A percentile compares a stretch with the other conserved stretches of the same genome.
These are phyloP conservation scores for Trichocomaceae sp. DNA, from an alignment of 2,329 filamentous ascomycete genomes.

Conservation along the genomic window DNA sequence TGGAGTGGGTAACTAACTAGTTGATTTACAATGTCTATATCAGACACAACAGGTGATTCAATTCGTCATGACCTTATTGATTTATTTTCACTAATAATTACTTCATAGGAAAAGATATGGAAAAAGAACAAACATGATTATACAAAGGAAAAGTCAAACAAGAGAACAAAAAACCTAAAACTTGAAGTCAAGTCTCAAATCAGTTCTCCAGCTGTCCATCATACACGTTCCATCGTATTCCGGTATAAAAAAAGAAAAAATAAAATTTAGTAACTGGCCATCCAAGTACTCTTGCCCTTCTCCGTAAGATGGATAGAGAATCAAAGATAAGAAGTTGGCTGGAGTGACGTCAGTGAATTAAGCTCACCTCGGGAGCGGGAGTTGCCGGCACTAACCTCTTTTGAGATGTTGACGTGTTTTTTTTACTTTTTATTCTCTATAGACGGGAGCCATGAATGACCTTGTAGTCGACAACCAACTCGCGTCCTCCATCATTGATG, in stretches of 20 bases:
- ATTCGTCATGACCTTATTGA: conserved; percentile 4
- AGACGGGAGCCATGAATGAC: conserved; percentile 64
- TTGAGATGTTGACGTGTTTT: conserved; percentile 1
- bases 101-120: background rate
- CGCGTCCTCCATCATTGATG: conserved; percentile 84
- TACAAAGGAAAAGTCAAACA: conserved; percentile 15
- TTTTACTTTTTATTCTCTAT: conserved; percentile 3
- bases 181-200: background rate
- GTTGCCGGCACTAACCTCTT: conserved; percentile 12
- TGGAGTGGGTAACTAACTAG: no score
- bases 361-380: background rate
- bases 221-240: conserved; percentile 14
- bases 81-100: conserved; percentile 7
- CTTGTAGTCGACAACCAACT: conserved; percentile 99
- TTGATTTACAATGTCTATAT: no score
- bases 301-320: background rate
- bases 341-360: background rate
- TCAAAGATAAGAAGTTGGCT: background rate
- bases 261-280: background rate
- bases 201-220: conserved; percentile 1
- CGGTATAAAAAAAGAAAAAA: conserved; percentile 5
- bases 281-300: background rate
- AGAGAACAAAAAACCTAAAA: background rate
- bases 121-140: conserved; percentile 10
- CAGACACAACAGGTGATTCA: background rate